A percentile compares a stretch with the other conserved stretches of the same genome.
Conservation (phyloP, 2,329 filamentous ascomycete species). For the Fusarium continuum region DNA sequence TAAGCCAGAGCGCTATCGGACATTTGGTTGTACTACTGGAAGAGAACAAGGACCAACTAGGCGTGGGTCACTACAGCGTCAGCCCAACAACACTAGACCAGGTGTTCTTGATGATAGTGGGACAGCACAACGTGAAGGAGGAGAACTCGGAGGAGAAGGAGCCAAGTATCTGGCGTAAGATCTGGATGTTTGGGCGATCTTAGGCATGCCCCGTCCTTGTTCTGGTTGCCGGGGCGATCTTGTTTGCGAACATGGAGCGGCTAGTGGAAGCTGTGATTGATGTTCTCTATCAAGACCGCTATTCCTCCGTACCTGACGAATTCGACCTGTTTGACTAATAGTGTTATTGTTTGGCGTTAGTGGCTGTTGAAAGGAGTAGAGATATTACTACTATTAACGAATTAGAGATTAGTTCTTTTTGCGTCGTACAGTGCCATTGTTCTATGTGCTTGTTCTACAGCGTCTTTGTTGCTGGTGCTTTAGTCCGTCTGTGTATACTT, state of each 20-base stretch:
- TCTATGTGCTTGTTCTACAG: not conserved
- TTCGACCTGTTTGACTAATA: not conserved
- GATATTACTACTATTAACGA: not conserved
- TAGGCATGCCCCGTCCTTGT: conserved; percentile 7
- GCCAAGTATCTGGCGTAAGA: conserved; percentile 36
- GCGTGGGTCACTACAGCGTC: conserved; percentile 87
- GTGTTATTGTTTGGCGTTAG: not conserved
- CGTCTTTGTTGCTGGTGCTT: not conserved
- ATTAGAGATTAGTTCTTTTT: not conserved
- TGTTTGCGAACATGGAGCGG: not conserved
- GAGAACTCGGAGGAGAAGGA: conserved; percentile 64
- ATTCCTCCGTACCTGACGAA: not conserved
- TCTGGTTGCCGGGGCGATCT: not conserved
- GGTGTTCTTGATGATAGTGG: conserved; percentile 88
- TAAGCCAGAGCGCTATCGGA: conserved; percentile 66
- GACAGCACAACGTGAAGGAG: conserved; percentile 79
- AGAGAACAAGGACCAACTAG: conserved; percentile 71
- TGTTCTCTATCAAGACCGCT: not conserved
- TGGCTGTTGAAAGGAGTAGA: not conserved
- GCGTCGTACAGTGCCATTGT: not conserved
- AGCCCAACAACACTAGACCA: conserved; percentile 89
- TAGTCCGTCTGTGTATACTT: not conserved
- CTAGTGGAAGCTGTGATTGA: not conserved
- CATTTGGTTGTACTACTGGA: conserved; percentile 78
- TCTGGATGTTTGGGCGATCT: conserved; percentile 39